Conservation (phyloP, 1,284 basidiomycete genomes). For the Macrocybe sp. region DNA sequence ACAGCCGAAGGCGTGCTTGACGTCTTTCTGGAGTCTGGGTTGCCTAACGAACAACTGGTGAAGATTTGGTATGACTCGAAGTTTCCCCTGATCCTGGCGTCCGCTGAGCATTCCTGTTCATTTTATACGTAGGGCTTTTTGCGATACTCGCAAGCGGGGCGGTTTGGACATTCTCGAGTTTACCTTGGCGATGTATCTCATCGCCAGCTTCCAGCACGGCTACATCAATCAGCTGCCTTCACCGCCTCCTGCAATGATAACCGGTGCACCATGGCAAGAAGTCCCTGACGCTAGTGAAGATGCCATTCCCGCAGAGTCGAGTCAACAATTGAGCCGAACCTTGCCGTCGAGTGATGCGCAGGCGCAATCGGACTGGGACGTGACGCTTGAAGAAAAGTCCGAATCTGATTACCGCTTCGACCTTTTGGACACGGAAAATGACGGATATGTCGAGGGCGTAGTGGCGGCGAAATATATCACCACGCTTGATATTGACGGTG, state of each 20-base stretch:
- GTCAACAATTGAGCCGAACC: too few relatives aligned
- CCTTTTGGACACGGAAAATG: slow-evolving; percentile 18
- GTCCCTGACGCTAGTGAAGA: not conserved
- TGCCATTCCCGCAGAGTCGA: not conserved
- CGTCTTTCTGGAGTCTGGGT: slow-evolving; percentile 27
- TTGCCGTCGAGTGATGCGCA: too few relatives aligned
- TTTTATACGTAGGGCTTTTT: slow-evolving; percentile 22
- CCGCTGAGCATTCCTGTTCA: not conserved
- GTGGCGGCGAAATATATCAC: slow-evolving; percentile 23
- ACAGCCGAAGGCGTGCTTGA: slow-evolving; percentile 30
- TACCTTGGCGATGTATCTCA: slow-evolving; percentile 31
- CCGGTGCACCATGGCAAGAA: not conserved
- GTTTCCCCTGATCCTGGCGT: not conserved
- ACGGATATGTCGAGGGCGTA: slow-evolving; percentile 25
- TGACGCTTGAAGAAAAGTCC: slow-evolving; percentile 18
- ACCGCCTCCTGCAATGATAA: not conserved
- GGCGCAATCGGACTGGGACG: slow-evolving; percentile 15
- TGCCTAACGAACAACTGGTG: slow-evolving; percentile 28
- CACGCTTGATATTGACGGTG: slow-evolving; percentile 16
- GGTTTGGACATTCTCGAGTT: slow-evolving; percentile 29
- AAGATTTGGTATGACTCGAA: slow-evolving; percentile 25
- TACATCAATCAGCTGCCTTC: slow-evolving; percentile 23
- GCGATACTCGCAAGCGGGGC: slow-evolving; percentile 24
- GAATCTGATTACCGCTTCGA: slow-evolving; percentile 22
- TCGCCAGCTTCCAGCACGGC: slow-evolving; percentile 26